phyloP scores from a whole-genome alignment of 495 filamentous ascomycete species.

The Daldinia bambusicola region DNA sequence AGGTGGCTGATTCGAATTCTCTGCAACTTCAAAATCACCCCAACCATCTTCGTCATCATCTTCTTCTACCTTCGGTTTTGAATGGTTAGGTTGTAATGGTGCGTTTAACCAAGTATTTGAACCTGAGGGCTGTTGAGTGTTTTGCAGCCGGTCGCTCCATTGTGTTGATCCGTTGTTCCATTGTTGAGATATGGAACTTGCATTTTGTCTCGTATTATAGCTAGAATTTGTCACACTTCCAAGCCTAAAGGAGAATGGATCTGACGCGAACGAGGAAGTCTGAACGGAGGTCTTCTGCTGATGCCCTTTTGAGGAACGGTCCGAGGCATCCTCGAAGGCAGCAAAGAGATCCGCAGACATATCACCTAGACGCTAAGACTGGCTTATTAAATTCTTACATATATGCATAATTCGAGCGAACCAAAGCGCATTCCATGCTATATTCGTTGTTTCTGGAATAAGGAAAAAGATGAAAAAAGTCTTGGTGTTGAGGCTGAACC shows the following conservation, averaged over 20 bases:
- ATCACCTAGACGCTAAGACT: slow-evolving; percentile 10
- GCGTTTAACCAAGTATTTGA: slow-evolving; percentile 28
- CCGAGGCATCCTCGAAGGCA: slow-evolving; percentile 67
- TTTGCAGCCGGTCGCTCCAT: slow-evolving; percentile 18
- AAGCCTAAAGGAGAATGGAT: slow-evolving; percentile 34
- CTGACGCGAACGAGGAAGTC: slow-evolving; percentile 19
- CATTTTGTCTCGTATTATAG: slow-evolving; percentile 6
- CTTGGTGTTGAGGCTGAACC: slow-evolving; percentile 24
- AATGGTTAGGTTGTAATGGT: slow-evolving; percentile 19
- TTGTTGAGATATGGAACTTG: slow-evolving; percentile 14
- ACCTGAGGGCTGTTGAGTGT: slow-evolving; percentile 35
- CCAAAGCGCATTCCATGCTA: background rate
- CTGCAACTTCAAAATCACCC: slow-evolving; percentile 77
- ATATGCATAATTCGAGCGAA: background rate
- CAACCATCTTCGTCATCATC: slow-evolving; percentile 72
- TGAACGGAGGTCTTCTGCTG: slow-evolving; percentile 21
- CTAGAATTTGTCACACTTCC: slow-evolving; percentile 7
- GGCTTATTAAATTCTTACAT: background rate
- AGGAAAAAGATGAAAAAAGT: slow-evolving; percentile 1
- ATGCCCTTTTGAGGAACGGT: slow-evolving; percentile 42
- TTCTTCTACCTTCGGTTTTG: slow-evolving; percentile 49
- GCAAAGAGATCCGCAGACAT: slow-evolving; percentile 84
- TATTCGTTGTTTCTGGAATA: background rate
- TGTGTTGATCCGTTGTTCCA: slow-evolving; percentile 19
- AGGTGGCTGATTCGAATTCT: slow-evolving; percentile 20